A percentile compares a stretch with the other conserved stretches of the same genome.
These are phyloP conservation scores for Farysia itapuensis DNA, from an alignment of 1,284 basidiomycete species.

Conservation along the genomic window DNA sequence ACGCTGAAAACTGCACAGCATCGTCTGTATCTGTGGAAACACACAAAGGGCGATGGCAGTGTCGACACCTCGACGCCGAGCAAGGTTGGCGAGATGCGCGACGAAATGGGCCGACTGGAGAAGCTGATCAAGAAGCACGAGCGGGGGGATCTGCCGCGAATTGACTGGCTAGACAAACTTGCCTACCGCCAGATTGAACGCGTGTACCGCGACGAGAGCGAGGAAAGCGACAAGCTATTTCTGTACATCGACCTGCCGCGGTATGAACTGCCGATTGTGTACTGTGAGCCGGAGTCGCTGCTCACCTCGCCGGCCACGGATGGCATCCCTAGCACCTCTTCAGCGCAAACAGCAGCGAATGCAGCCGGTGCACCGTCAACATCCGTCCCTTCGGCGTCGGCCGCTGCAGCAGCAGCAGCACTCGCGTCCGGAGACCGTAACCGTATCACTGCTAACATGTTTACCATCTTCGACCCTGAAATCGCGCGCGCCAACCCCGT, in stretches of 20 bases:
- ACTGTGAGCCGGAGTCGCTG: slow-evolving; percentile 66
- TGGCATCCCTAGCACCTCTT: not conserved
- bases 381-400: slow-evolving; percentile 4
- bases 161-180: slow-evolving; percentile 93
- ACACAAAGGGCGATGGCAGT: slow-evolving; percentile 79
- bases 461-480: slow-evolving; percentile 91
- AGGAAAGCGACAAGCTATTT: slow-evolving; percentile 63
- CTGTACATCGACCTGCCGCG: slow-evolving; percentile 92
- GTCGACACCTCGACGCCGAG: slow-evolving; percentile 75
- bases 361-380: not conserved
- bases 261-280: slow-evolving; percentile 98
- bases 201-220: slow-evolving; percentile 39
- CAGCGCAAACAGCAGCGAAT: not conserved
- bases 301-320: slow-evolving; percentile 2
- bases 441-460: slow-evolving; percentile 65
- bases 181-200: slow-evolving; percentile 91
- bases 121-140: slow-evolving; percentile 97
- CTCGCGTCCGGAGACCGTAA: slow-evolving; percentile 60
- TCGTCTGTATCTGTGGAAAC: slow-evolving; percentile 79
- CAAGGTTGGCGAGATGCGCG: slow-evolving; percentile 62
- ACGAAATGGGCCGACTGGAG: slow-evolving; percentile 92
- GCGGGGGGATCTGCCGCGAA: slow-evolving; percentile 85
- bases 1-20: slow-evolving; percentile 77
- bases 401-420: slow-evolving; percentile 29
- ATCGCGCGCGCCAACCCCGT: slow-evolving; percentile 87